Evolutionary conservation across 495 filamentous ascomycete genomes (phyloP), one percentile per base, ranked within the genome.

Genomic region (Lophiostoma macrostomum): DNA sequence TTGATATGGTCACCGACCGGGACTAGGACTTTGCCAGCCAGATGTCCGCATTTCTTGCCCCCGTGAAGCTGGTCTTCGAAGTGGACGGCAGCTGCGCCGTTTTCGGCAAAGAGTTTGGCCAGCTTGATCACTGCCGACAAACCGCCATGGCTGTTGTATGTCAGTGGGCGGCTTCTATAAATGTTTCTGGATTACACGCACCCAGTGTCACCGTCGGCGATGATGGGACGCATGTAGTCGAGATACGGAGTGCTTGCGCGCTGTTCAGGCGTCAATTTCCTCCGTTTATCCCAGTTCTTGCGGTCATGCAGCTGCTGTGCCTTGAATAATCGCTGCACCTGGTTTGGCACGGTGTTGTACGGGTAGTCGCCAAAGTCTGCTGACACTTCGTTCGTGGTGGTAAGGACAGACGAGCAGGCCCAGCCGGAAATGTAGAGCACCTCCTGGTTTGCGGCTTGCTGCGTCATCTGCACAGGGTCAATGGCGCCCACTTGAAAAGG

Each of bases 331-430:
- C 93, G 79, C 72, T 98, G 88, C 8, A 98, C 93, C 70, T 98
- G 93, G 70, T 97, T 98, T 13, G 93, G 93, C 4, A 98, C 93
- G 0, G 93, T 98, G 66, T 96, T 96, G 71, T 98, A 98, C 1
- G 93, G 93, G 69, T 98, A 98, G 67, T 98, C 93, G 53, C 93
- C 93, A 66, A 98, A 94, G 67, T 98, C 93, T 5, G 93, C 85
- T 1, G 88, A 95, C 3, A 98, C 93, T 68, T 98, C 93, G 71
- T 98, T 96, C 19, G 93, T 96, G 1, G 80, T 85, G 0, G 94
- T 97, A 19, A 98, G 74, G 11, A 95, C 77, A 4, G 88, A 90
- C 0, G 90, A 95, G 71, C 94, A 97, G 2, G 94, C 93, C 93
- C 93, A 98, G 35, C 93, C 93, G 7, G 88, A 95, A 28, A 98